Evolutionary conservation across 2,329 filamentous ascomycete species (phyloP), one percentile per base, ranked within the genome.

Genomic region (Pseudogymnoascus sp.): DNA sequence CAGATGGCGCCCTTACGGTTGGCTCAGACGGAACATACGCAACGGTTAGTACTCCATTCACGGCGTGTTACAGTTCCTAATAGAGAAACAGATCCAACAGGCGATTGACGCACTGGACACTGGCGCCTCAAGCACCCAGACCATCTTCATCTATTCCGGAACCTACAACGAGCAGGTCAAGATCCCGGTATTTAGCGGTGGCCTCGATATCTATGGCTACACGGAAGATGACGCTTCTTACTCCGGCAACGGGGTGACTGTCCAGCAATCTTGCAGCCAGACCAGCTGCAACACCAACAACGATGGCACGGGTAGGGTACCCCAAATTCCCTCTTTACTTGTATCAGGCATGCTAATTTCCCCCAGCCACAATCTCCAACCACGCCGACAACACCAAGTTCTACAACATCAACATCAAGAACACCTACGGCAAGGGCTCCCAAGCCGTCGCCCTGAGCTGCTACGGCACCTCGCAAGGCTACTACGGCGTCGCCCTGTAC

Each of bases 381-480:
- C 43, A 63, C 19, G 67, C 79, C 4, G 78, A 73, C 3, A 82
- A 80, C 77, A 80, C 68, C 61, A 80, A 79, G 65, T 76, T 85
- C 58, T 85, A 85, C 75, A 85, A 85, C 69, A 76, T 86, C 74
- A 84, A 85, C 69, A 74, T 84, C 3, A 77, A 76, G 59, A 83
- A 83, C 63, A 74, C 77, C n/a, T 74, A 77, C 61, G 81, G 80
- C 6, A 61, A 74, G 39, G 79, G 80, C 21, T 76, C 75, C 3
- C 81, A 83, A 66, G 81, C 79, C 11, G 74, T 85, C 58, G 83
- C 83, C 2, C 64, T 86, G 16, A 79, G 78, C 35, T 81, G 83
- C 4, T 75, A 79, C 37, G 78, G 74, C 29, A 75, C 72, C 62
- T 73, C 79, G 60, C 81, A 84, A 72, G 81, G 80, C 49, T 85